Base-by-base conservation (phyloP, 306 rosid species). In the Oemleria cerasiformis region DNA sequence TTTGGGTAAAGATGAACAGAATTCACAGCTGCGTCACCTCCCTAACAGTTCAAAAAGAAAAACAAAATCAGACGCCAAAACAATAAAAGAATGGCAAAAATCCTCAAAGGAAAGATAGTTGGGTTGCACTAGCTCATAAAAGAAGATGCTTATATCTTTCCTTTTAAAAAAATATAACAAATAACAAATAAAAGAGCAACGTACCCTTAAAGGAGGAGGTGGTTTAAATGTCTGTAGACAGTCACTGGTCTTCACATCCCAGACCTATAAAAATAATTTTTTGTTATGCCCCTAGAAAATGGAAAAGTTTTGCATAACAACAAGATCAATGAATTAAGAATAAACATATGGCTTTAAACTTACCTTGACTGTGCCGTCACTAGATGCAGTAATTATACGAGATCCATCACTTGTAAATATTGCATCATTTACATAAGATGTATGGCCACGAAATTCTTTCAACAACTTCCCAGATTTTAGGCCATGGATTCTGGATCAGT, bases 281-380 rank as follows among this genome's bases (percentile, higher is more conserved):
- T 68, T 43, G 56, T 57, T 36, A 56, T 40, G 63, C 58, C 55
- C 45, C 20, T 30, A 55, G 13, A 79, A 67, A 40, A 39, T 34
- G 40, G 44, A 41, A 71, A 72, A 7, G 8, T 9, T 50, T 65
- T 6, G 10, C 2, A n/a, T 57, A 38, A 72, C 45, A 38, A 38
- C 14, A 11, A 25, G 34, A 38, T 62, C 73, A 69, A 70, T 42
- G 30, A 65, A 45, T 8, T 20, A 47, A 9, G 2, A 67, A 69
- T 63, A 30, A 30, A 41, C 17, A 65, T 59, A 65, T 76, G 42
- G 10, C 36, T 21, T 67, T 49, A 50, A 70, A 80, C 82, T 63
- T 62, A 91, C 99, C 92, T 95, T 95, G 73, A 91, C 86, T 10
- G 97, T 91, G 87, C 97, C 89, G 84, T 95, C 99, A 85, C 99